These are phyloP conservation scores for Fraxinus latifolia DNA, from an alignment of 305 asterid genomes.

Conservation along the genomic window DNA sequence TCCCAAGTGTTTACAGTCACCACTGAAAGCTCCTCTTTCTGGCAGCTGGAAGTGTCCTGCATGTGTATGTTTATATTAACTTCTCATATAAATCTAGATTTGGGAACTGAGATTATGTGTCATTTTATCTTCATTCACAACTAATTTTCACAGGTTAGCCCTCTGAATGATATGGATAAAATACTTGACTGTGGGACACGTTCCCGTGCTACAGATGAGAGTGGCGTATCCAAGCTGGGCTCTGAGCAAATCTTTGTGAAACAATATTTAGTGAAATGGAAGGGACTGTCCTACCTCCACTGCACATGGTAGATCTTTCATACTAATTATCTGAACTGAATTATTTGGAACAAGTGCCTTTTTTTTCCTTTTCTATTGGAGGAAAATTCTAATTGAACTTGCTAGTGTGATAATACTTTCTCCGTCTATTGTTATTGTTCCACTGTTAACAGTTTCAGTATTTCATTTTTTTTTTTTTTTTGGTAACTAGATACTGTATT, in stretches of 20 bases:
- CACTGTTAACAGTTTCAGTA: background rate
- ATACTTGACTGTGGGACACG: conserved; percentile 87
- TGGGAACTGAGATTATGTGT: conserved; percentile 16
- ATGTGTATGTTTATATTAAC: conserved; percentile 62
- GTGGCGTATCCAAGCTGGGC: conserved; percentile 62
- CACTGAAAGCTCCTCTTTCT: conserved; percentile 59
- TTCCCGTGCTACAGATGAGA: conserved; percentile 60
- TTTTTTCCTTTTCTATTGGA: conserved; percentile 1
- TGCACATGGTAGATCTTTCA: conserved; percentile 65
- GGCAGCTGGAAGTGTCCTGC: conserved; percentile 87
- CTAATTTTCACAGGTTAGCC: conserved; percentile 61
- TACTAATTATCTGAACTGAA: conserved; percentile 21
- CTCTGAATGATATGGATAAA: conserved; percentile 77
- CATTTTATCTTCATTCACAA: conserved; percentile 8
- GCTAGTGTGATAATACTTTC: background rate
- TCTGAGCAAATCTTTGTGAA: conserved; percentile 69
- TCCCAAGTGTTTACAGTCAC: conserved; percentile 75
- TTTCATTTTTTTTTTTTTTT: background rate
- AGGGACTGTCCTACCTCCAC: conserved; percentile 86
- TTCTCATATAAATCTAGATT: conserved; percentile 7
- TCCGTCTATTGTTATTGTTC: background rate
- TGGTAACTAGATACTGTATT: background rate
- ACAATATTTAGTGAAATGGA: conserved; percentile 96
- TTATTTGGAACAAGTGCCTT: background rate
- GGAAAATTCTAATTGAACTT: background rate